A percentile compares a stretch with the other conserved stretches of the same genome.
phyloP scores from a whole-genome alignment of 1,139 yeast genomes.

The Diutina rugosa region DNA sequence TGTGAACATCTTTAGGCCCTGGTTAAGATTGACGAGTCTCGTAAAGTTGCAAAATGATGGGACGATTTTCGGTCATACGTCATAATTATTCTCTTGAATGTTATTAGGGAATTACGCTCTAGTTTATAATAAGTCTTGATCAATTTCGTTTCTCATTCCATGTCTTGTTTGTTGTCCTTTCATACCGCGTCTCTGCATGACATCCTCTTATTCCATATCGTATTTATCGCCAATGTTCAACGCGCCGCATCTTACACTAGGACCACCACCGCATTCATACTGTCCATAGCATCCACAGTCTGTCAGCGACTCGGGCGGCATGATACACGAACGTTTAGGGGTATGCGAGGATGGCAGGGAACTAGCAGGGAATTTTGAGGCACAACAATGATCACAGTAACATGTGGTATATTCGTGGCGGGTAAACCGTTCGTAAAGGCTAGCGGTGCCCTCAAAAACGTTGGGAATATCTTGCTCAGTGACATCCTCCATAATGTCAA shows the following conservation, averaged over 20 bases:
- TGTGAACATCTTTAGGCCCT: no score
- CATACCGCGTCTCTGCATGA: background rate
- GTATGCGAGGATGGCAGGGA: background rate
- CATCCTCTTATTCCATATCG: background rate
- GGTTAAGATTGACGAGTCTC: no score
- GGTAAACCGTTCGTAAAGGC: background rate
- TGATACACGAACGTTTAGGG: background rate
- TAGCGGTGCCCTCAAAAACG: constrained; percentile 1
- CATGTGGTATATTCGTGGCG: background rate
- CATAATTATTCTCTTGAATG: background rate
- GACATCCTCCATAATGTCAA: constrained; percentile 1
- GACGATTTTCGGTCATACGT: no score
- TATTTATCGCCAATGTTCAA: constrained; percentile 1
- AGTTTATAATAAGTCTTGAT: background rate
- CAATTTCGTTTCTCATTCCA: background rate
- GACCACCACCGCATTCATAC: constrained; percentile 1
- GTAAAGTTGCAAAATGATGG: no score
- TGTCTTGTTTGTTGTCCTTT: background rate
- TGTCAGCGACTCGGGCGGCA: background rate
- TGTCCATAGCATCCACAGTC: constrained; percentile 1
- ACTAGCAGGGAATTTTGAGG: background rate
- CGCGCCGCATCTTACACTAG: constrained; percentile 1
- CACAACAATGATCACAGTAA: constrained; percentile 1
- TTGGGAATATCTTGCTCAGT: background rate
- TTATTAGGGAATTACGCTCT: background rate